Evolutionary conservation across 2,329 filamentous ascomycete genomes (phyloP).

Genomic region (Alternaria sp.): DNA sequence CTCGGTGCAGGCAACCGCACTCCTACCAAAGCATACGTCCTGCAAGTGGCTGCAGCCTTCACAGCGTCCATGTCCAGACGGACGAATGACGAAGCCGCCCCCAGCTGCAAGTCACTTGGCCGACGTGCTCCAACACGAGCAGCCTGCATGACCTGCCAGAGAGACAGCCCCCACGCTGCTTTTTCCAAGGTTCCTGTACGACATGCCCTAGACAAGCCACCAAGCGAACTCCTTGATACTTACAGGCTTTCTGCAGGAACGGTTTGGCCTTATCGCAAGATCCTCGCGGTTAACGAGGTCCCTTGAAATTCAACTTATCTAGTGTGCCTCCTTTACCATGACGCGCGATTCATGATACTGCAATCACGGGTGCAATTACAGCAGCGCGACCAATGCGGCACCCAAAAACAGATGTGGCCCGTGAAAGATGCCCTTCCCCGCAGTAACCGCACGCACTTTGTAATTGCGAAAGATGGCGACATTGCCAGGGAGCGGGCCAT

Average conservation of each 20-base stretch:
- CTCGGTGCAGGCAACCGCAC: slow-evolving; percentile 13
- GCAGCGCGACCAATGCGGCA: slow-evolving; percentile 5
- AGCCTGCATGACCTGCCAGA: slow-evolving; percentile 13
- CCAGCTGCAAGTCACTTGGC: slow-evolving; percentile 39
- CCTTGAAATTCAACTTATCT: slow-evolving; percentile 8
- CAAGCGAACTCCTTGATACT: slow-evolving; percentile 22
- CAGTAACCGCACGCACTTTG: slow-evolving; percentile 30
- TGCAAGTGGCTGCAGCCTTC: slow-evolving; percentile 18
- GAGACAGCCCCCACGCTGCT: slow-evolving; percentile 39
- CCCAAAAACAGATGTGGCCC: slow-evolving; percentile 22
- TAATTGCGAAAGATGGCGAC: slow-evolving; percentile 29
- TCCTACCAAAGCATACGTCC: slow-evolving; percentile 25
- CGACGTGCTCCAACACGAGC: slow-evolving; percentile 15
- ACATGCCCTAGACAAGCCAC: slow-evolving; percentile 12
- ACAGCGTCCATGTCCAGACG: neutral
- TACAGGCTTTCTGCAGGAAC: slow-evolving; percentile 33
- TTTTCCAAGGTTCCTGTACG: slow-evolving; percentile 24
- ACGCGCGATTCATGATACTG: slow-evolving; percentile 15
- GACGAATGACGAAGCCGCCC: slow-evolving; percentile 12
- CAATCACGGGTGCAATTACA: slow-evolving; percentile 6
- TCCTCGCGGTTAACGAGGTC: slow-evolving; percentile 13
- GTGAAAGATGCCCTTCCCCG: slow-evolving; percentile 25
- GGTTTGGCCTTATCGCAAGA: slow-evolving; percentile 21
- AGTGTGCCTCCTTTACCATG: slow-evolving; percentile 3
- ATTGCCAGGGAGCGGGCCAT: slow-evolving; percentile 24